A percentile compares a stretch with the other conserved stretches of the same genome.
Conservation (phyloP, 371 early-diverging fungal genomes). For the Capillidium heterosporum region DNA sequence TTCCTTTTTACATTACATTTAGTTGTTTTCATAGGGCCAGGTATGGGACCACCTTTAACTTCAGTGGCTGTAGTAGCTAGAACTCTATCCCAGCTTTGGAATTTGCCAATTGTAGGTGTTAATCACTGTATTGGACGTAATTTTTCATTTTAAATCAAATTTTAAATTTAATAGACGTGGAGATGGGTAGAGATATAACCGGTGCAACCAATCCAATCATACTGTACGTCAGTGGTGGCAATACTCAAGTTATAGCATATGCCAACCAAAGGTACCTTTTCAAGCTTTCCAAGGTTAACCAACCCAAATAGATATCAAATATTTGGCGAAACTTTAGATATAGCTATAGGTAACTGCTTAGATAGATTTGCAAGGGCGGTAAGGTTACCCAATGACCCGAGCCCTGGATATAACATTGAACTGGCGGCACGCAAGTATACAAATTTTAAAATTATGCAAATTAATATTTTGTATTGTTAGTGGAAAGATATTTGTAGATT, state of each 20-base stretch:
- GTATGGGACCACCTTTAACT: slow-evolving; percentile 94
- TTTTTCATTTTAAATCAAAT: slow-evolving; percentile 7
- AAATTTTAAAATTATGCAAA: background rate
- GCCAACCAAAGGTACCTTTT: slow-evolving; percentile 46
- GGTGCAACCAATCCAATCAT: slow-evolving; percentile 93
- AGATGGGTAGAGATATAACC: slow-evolving; percentile 99
- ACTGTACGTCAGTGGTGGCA: slow-evolving; percentile 98
- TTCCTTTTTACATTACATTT: background rate
- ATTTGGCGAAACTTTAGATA: slow-evolving; percentile 99
- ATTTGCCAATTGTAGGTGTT: slow-evolving; percentile 90
- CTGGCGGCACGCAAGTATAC: slow-evolving; percentile 70
- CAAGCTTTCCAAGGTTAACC: background rate
- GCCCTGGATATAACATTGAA: slow-evolving; percentile 98
- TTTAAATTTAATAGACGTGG: slow-evolving; percentile 54
- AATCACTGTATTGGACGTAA: slow-evolving; percentile 98
- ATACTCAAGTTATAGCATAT: slow-evolving; percentile 99
- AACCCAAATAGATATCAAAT: slow-evolving; percentile 57
- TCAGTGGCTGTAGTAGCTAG: slow-evolving; percentile 91
- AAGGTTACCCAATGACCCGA: slow-evolving; percentile 90
- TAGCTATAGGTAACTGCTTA: slow-evolving; percentile 98
- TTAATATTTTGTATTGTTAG: slow-evolving; percentile 14
- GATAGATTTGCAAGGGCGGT: slow-evolving; percentile 96
- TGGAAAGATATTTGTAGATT: slow-evolving; percentile 69
- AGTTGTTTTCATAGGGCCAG: slow-evolving; percentile 62
- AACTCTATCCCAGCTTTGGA: slow-evolving; percentile 81